phyloP scores from a whole-genome alignment of 2,329 filamentous ascomycete species.

The Neopestalotiopsis sp. region DNA sequence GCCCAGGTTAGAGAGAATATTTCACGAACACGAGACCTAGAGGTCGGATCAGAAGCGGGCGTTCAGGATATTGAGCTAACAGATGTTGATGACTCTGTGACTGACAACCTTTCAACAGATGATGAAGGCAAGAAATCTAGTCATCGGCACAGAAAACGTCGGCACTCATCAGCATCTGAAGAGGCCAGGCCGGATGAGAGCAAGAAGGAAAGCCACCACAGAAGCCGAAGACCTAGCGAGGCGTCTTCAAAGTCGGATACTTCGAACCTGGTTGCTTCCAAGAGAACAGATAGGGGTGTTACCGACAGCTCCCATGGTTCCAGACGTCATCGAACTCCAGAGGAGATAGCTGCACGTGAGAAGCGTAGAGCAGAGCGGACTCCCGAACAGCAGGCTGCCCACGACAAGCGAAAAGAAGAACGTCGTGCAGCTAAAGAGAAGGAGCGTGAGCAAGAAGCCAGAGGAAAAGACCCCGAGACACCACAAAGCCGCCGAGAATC shows the following conservation, averaged over 20 bases:
- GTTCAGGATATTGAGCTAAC: conserved; percentile 15
- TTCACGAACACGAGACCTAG: conserved; percentile 1
- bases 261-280: conserved; percentile 18
- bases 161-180: conserved; percentile 12
- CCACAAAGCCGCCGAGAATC: conserved; percentile 17
- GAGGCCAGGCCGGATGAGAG: conserved; percentile 7
- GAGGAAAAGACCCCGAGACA: conserved; percentile 19
- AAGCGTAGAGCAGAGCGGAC: not conserved
- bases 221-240: conserved; percentile 18
- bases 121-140: conserved; percentile 21
- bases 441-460: conserved; percentile 17
- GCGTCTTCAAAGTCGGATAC: conserved; percentile 17
- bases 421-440: conserved; percentile 15
- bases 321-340: conserved; percentile 7
- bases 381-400: conserved; percentile 19
- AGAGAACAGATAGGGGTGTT: conserved; percentile 18
- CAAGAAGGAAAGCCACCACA: conserved; percentile 13
- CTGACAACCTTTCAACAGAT: conserved; percentile 23
- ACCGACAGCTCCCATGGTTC: conserved; percentile 12
- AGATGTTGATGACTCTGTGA: conserved; percentile 21
- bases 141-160: conserved; percentile 12
- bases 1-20: conserved; percentile 11
- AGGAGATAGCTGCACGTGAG: conserved; percentile 16
- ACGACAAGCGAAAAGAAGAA: conserved; percentile 18
- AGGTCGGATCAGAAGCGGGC: conserved; percentile 13